Base-by-base conservation (phyloP, 2,329 filamentous ascomycete genomes). In the Hirsutella minnesotensis region DNA sequence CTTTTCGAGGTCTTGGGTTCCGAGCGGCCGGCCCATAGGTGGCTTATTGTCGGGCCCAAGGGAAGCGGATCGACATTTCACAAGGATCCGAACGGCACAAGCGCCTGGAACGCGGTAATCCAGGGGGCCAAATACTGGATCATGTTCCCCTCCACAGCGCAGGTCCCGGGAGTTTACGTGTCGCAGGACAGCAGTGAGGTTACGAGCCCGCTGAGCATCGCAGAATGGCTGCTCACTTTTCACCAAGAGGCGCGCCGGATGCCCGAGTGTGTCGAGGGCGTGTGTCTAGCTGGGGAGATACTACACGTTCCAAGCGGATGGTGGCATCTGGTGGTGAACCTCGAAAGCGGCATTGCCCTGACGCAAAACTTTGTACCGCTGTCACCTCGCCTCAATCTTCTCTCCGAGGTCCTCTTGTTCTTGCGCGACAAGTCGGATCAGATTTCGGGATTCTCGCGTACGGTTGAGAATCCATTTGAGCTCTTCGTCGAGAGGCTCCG, bases 71-170 rank as follows among this genome's bases (percentile, higher is more conserved):
- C 86, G 51, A 95, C 89, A 4, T 96, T 95, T 58, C 90, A 96
- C 68, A 95, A 95, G 58, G 79, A 83, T 47, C 78, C 79, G 19
- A 83, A 82, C 51, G 81, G 64, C 16, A 82, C 78, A 16, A 83
- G 80, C 53, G 90, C 92, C 0, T 96, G 90, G 92, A 96, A 96
- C 58, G 90, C 89, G 1, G 86, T 95, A 13, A 69, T 96, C 22
- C 79, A 83, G 46, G 92, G 90, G 5, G 78, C 82, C 29, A 96
- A 96, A 58, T 96, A 96, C 69, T 96, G 92, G 90, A 90, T 96
- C 60, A 94, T 96, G 87, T 96, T 96, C 56, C 88, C 87, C 0
- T 83, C 85, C 0, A 78, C 78, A 0, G 75, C 79, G 0, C 72
- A 80, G 3, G 88, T 92, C 7, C 90, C 90, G 0, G 90, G 90